phyloP scores from a whole-genome alignment of 345 rosid species.

The Mallotus nudiflorus region DNA sequence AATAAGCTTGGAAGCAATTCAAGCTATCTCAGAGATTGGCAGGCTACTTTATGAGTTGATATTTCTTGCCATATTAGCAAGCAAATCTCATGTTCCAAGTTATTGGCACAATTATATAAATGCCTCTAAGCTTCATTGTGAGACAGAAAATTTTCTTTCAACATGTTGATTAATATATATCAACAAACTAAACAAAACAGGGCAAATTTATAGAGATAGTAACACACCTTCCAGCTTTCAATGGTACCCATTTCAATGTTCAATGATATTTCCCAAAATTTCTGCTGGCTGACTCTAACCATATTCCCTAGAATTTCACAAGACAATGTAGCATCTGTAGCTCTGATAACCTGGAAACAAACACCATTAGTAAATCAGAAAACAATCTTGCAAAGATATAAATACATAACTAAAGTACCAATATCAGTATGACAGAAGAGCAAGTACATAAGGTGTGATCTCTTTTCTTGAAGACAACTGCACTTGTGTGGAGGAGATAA shows the following conservation, averaged over 20 bases:
- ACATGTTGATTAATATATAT: not conserved
- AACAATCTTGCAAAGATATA: not conserved
- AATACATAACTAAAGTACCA: not conserved
- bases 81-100: not conserved
- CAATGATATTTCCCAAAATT: conserved; percentile 69
- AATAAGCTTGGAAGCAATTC: not conserved
- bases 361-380: conserved; percentile 11
- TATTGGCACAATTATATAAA: not conserved
- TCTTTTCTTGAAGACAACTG: conserved; percentile 63
- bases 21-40: not conserved
- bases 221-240: conserved; percentile 85
- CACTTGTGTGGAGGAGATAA: conserved; percentile 74
- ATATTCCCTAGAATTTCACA: conserved; percentile 55
- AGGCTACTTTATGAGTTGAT: not conserved
- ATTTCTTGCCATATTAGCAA: not conserved
- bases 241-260: conserved; percentile 56
- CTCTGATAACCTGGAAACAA: conserved; percentile 53
- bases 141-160: no score
- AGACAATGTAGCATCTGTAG: conserved; percentile 38
- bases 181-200: conserved; percentile 1
- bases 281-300: conserved; percentile 54
- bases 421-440: conserved; percentile 3
- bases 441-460: conserved; percentile 59
- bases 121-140: not conserved
- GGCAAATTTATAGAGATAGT: conserved; percentile 16